Evolutionary conservation across 1,284 basidiomycete species (phyloP).

Genomic region (Macrocybe sp.): DNA sequence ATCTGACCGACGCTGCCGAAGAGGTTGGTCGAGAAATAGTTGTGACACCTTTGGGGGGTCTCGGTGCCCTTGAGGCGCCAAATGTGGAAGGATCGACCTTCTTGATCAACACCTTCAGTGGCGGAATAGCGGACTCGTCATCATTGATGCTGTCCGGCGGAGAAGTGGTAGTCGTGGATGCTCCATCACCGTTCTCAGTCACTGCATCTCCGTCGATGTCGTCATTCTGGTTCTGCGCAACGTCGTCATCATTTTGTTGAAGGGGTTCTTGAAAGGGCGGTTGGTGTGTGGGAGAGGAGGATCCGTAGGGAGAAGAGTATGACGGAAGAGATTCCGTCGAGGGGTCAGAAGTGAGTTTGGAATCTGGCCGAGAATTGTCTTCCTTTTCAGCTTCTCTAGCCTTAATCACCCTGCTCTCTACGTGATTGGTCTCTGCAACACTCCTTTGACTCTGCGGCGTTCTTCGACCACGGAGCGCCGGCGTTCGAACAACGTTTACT

Average conservation of each 20-base stretch:
- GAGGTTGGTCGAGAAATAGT: constrained; percentile 11
- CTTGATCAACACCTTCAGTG: not conserved
- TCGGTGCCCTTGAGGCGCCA: not conserved
- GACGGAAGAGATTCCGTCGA: constrained; percentile 12
- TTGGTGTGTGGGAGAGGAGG: constrained; percentile 17
- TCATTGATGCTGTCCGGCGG: constrained; percentile 8
- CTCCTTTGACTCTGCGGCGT: no score
- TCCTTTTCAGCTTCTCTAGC: constrained; percentile 4
- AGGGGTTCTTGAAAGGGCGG: constrained; percentile 15
- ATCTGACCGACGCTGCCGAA: constrained; percentile 19
- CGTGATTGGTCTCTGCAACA: no score
- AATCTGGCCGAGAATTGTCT: constrained; percentile 46
- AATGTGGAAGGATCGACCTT: not conserved
- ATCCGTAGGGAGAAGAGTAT: constrained; percentile 10
- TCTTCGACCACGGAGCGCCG: no score
- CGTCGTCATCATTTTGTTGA: not conserved
- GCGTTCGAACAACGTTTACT: no score
- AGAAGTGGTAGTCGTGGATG: constrained; percentile 6
- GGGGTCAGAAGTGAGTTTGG: constrained; percentile 52
- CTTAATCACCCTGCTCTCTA: no score
- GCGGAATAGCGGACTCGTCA: not conserved
- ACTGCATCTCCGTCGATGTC: constrained; percentile 6
- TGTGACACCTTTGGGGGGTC: not conserved
- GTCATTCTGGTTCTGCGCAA: constrained; percentile 5
- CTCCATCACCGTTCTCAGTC: no score